Evolutionary conservation across 1,284 basidiomycete species (phyloP).

Genomic region (Tilletia indica): DNA sequence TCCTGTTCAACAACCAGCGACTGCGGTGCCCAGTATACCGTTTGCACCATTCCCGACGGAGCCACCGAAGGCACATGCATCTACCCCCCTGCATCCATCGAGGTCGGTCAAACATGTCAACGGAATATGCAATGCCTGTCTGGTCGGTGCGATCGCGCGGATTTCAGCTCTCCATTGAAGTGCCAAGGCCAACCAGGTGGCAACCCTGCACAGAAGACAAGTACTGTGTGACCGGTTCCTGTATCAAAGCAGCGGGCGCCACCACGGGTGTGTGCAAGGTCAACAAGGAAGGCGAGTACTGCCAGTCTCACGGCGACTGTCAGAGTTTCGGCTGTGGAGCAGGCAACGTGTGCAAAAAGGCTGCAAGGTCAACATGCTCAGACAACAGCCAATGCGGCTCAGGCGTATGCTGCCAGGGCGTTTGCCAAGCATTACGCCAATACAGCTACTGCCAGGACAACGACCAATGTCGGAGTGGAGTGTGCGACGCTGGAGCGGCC

Average conservation of each 20-base stretch:
- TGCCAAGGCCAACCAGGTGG: no score
- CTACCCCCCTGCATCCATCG: not conserved
- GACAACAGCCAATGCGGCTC: not conserved
- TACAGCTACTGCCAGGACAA: not conserved
- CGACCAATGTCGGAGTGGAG: not conserved
- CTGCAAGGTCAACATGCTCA: not conserved
- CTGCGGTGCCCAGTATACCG: not conserved
- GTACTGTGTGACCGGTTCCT: no score
- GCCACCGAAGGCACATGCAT: not conserved
- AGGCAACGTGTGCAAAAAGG: not conserved
- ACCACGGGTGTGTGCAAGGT: not conserved
- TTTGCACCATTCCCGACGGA: not conserved
- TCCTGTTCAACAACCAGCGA: not conserved
- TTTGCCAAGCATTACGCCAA: not conserved
- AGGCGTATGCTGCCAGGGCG: not conserved
- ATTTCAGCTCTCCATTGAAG: no score
- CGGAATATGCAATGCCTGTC: not conserved
- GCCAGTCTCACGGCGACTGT: no score
- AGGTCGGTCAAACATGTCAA: not conserved
- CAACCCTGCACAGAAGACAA: no score
- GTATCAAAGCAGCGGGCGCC: no score
- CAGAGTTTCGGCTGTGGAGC: no score
- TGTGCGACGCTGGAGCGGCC: not conserved
- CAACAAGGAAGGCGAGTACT: not conserved
- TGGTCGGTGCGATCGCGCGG: no score